phyloP scores from a whole-genome alignment of 2,329 filamentous ascomycete species.

The Rhinocladiella similis region DNA sequence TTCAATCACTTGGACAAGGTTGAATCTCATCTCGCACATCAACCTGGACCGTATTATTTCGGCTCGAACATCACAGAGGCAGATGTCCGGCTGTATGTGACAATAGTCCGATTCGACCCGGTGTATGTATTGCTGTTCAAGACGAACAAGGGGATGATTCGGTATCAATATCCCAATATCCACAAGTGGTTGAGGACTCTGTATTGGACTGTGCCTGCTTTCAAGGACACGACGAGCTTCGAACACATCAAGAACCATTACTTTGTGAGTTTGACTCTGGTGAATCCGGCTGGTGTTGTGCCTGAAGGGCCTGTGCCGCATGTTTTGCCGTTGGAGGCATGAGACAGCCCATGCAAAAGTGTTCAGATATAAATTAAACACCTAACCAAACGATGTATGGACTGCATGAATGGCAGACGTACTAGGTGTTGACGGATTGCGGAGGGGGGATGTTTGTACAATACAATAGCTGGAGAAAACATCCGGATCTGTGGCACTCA shows the following conservation, averaged over 20 bases:
- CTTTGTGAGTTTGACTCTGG: constrained; percentile 11
- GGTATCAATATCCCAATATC: constrained; percentile 56
- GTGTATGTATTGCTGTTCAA: constrained; percentile 83
- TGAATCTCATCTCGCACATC: constrained; percentile 62
- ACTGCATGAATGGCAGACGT: too few relatives aligned
- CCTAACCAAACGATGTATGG: too few relatives aligned
- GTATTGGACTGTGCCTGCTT: constrained; percentile 45
- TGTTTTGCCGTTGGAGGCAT: constrained; percentile 13
- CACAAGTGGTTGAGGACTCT: constrained; percentile 47
- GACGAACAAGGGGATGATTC: constrained; percentile 63
- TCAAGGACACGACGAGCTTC: constrained; percentile 45
- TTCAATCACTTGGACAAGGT: constrained; percentile 72
- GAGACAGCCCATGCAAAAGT: constrained; percentile 2
- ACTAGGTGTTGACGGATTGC: too few relatives aligned
- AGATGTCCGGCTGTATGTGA: constrained; percentile 70
- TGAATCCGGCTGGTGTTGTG: constrained; percentile 17
- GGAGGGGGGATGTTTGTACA: too few relatives aligned
- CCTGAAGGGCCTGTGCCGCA: constrained; percentile 22
- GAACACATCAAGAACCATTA: constrained; percentile 29
- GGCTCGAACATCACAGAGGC: constrained; percentile 73
- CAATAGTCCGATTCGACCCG: constrained; percentile 65
- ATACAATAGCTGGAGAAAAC: too few relatives aligned
- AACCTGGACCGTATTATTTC: constrained; percentile 65
- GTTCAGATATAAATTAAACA: background rate
- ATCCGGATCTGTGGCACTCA: too few relatives aligned